phyloP scores from a whole-genome alignment of 805 yeast genomes.

The Spathaspora girioi region DNA sequence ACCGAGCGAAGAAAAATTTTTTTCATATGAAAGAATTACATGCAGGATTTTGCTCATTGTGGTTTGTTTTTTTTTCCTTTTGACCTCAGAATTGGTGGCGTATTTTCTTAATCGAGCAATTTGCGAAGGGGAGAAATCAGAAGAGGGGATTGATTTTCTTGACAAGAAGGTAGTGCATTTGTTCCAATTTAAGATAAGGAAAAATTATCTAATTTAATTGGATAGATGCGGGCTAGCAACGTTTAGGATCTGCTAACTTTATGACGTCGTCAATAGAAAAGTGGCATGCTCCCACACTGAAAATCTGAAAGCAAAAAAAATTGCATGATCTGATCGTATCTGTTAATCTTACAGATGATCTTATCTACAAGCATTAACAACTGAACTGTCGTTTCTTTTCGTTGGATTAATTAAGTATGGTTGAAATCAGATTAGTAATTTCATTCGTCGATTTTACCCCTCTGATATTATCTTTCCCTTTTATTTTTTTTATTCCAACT shows the following conservation, averaged over 20 bases:
- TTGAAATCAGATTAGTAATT: neutral
- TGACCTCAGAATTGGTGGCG: neutral
- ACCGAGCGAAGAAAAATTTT: neutral
- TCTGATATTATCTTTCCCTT: neutral
- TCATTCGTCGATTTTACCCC: neutral
- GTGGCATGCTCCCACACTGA: neutral
- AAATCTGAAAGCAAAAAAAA: neutral
- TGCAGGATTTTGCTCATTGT: neutral
- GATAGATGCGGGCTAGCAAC: neutral
- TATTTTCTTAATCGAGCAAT: neutral
- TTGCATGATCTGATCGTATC: neutral
- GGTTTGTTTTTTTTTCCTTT: neutral
- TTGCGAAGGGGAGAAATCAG: neutral
- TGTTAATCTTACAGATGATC: neutral
- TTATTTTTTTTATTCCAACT: neutral
- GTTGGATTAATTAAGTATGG: neutral
- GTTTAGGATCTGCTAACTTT: neutral
- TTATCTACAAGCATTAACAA: neutral
- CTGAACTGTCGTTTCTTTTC: neutral
- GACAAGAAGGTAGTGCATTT: neutral
- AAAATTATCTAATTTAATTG: neutral
- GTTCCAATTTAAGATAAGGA: neutral
- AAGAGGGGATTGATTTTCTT: neutral
- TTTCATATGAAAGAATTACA: neutral
- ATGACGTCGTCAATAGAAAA: neutral